Percentiles rank a stretch among this genome's conserved stretches.
Conservation (phyloP, 176 grass and related monocot genomes). For the Poa annua region DNA sequence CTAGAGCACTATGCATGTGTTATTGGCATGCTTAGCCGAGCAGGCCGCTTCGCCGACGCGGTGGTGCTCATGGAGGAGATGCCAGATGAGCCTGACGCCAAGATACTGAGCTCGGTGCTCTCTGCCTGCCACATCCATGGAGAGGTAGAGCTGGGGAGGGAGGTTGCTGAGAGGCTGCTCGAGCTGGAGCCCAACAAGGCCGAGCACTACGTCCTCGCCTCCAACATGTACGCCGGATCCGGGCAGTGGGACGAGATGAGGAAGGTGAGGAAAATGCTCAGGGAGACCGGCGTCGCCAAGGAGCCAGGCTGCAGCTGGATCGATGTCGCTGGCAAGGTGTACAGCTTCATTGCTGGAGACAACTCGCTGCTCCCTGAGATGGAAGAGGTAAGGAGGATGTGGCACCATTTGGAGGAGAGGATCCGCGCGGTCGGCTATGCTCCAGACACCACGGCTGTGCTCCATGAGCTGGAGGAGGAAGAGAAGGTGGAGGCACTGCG, state of each 20-base stretch:
- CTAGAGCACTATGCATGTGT: conserved; percentile 59
- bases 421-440: conserved; percentile 51
- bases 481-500: conserved; percentile 52
- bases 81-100: conserved; percentile 54
- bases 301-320: conserved; percentile 78
- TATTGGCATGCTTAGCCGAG: conserved; percentile 60
- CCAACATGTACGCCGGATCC: conserved; percentile 58
- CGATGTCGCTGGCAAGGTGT: conserved; percentile 52
- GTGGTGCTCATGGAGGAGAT: conserved; percentile 53
- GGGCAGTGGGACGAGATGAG: conserved; percentile 53
- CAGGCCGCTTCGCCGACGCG: conserved; percentile 52
- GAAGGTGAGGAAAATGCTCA: conserved; percentile 60
- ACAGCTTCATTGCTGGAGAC: conserved; percentile 61
- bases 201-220: conserved; percentile 68
- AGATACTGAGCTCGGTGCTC: conserved; percentile 58
- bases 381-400: conserved; percentile 46
- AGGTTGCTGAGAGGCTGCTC: conserved; percentile 41
- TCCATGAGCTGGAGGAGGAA: conserved; percentile 55
- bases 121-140: conserved; percentile 62
- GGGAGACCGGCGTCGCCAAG: conserved; percentile 51
- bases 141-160: conserved; percentile 50
- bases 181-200: conserved; percentile 66
- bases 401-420: conserved; percentile 46
- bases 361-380: conserved; percentile 51
- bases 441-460: conserved; percentile 50